Evolutionary conservation across 495 filamentous ascomycete genomes (phyloP).

Genomic region (Penicillium ochrochloron): DNA sequence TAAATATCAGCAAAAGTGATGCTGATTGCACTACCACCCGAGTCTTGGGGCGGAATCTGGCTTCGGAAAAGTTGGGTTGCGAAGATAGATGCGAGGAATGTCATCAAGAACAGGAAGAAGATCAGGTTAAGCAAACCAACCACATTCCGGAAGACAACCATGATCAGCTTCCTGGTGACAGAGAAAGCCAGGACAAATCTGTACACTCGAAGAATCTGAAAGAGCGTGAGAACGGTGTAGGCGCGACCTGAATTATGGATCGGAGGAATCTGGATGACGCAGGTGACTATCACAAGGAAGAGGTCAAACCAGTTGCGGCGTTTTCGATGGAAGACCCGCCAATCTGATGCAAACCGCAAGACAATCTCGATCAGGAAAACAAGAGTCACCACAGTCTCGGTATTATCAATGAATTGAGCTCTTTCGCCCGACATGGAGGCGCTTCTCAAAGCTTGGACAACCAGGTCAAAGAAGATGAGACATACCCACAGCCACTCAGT

Average conservation of each 20-base stretch:
- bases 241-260: constrained; percentile 75
- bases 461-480: constrained; percentile 76
- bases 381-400: constrained; percentile 78
- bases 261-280: constrained; percentile 81
- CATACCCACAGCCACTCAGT: constrained; percentile 79
- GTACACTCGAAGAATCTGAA: constrained; percentile 92
- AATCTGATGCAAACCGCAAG: constrained; percentile 76
- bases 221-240: constrained; percentile 90
- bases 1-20: constrained; percentile 89
- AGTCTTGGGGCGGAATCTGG: constrained; percentile 67
- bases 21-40: constrained; percentile 57
- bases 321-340: constrained; percentile 74
- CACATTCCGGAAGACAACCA: constrained; percentile 87
- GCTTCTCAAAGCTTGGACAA: constrained; percentile 76
- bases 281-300: constrained; percentile 75
- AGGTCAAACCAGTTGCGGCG: constrained; percentile 81
- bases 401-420: constrained; percentile 60
- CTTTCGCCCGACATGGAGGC: constrained; percentile 67
- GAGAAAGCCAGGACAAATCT: constrained; percentile 88
- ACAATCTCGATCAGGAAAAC: constrained; percentile 83
- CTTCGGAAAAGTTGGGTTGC: constrained; percentile 92
- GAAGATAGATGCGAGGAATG: constrained; percentile 91
- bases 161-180: constrained; percentile 82
- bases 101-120: constrained; percentile 93
- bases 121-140: constrained; percentile 92